A percentile compares a stretch with the other conserved stretches of the same genome.
These are phyloP conservation scores for Diaporthe citriasiana DNA, from an alignment of 2,329 filamentous ascomycete species.

Conservation along the genomic window DNA sequence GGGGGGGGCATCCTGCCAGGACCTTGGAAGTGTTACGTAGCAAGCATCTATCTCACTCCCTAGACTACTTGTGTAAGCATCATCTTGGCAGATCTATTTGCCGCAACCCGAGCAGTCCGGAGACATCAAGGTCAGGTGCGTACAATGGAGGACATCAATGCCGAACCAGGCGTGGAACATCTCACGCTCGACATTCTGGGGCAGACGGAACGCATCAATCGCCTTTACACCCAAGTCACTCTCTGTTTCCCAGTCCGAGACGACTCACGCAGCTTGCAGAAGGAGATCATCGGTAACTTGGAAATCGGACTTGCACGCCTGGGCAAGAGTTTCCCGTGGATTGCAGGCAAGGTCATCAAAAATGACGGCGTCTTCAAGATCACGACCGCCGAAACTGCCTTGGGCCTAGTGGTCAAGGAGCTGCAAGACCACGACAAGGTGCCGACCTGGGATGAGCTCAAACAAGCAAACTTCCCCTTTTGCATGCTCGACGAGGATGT, in stretches of 20 bases:
- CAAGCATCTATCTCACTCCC: too few relatives aligned
- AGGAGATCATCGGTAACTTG: constrained; percentile 50
- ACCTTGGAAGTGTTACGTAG: too few relatives aligned
- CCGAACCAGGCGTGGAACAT: background rate
- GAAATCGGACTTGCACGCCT: constrained; percentile 56
- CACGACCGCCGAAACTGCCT: constrained; percentile 47
- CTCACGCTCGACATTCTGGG: constrained; percentile 57
- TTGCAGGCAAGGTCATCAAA: constrained; percentile 60
- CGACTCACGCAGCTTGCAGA: constrained; percentile 40
- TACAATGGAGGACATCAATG: background rate
- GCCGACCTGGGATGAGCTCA: constrained; percentile 56
- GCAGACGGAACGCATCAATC: constrained; percentile 54
- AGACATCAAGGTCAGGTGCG: too few relatives aligned
- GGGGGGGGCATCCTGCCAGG: too few relatives aligned
- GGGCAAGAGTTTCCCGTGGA: constrained; percentile 59
- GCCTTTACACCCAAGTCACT: constrained; percentile 62
- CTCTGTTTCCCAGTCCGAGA: constrained; percentile 54
- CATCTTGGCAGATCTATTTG: background rate
- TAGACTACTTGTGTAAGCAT: too few relatives aligned
- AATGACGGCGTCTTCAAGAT: constrained; percentile 57
- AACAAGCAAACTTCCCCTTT: constrained; percentile 58
- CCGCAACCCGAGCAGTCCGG: background rate
- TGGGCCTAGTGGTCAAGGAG: constrained; percentile 59
- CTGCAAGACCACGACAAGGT: constrained; percentile 52
- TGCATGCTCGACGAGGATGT: constrained; percentile 62